These are phyloP conservation scores for Suillus sp. DNA, from an alignment of 768 basidiomycete genomes.

Conservation along the genomic window DNA sequence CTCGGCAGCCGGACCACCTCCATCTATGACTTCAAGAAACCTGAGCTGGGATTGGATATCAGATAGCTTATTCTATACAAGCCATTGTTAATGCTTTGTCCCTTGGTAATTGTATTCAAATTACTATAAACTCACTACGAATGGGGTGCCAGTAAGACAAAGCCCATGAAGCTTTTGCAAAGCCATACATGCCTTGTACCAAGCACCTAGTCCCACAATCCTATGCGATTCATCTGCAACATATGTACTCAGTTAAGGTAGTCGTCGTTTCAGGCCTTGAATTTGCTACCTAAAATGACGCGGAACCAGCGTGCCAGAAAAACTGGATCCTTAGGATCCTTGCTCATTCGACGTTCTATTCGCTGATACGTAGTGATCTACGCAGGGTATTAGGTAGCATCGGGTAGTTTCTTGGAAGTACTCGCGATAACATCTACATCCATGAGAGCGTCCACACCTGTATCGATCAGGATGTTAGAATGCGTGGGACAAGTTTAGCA, in stretches of 20 bases:
- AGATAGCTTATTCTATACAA: neutral
- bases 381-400: neutral
- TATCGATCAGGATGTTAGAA: neutral
- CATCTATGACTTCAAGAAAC: neutral
- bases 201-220: neutral
- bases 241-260: neutral
- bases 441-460: neutral
- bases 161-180: neutral
- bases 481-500: neutral
- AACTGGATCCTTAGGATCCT: neutral
- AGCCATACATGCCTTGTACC: neutral
- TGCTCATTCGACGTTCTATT: conserved; percentile 1
- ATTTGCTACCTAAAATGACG: neutral
- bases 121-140: neutral
- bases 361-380: neutral
- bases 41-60: neutral
- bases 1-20: neutral
- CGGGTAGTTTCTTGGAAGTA: neutral
- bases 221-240: conserved; percentile 5
- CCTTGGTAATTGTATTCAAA: neutral
- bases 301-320: neutral
- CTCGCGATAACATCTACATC: neutral
- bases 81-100: neutral
- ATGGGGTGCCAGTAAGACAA: neutral
- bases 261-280: neutral